Percentiles rank a stretch among this genome's conserved stretches.
phyloP scores from a whole-genome alignment of 371 early-diverging fungal genomes.

The Apophysomyces trapeziformis region DNA sequence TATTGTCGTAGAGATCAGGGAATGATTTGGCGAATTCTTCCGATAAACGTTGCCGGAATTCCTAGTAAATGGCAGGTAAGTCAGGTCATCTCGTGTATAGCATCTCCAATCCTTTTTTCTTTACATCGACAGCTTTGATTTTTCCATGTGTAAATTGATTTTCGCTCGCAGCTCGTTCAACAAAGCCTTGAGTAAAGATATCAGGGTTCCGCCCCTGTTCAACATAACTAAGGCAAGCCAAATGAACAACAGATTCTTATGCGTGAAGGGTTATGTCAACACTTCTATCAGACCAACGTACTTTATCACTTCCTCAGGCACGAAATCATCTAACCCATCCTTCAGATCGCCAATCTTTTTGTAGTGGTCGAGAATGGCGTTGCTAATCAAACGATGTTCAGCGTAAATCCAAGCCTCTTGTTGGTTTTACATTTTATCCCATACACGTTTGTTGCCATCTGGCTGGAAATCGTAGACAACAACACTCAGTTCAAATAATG shows the following conservation, averaged over 20 bases:
- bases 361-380: constrained; percentile 65
- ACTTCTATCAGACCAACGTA: constrained; percentile 20
- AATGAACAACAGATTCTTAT: constrained; percentile 8
- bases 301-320: constrained; percentile 77
- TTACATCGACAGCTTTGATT: constrained; percentile 67
- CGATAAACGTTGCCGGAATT: constrained; percentile 40
- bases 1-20: constrained; percentile 50
- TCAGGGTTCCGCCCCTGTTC: constrained; percentile 77
- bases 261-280: not conserved
- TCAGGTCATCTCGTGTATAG: not conserved
- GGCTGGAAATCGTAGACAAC: constrained; percentile 77
- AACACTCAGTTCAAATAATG: constrained; percentile 67
- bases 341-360: constrained; percentile 64
- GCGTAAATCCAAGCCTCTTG: not conserved
- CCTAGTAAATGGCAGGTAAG: constrained; percentile 21
- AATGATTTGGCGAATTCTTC: constrained; percentile 51
- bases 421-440: constrained; percentile 63
- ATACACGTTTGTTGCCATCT: constrained; percentile 63
- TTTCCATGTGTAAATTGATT: constrained; percentile 82
- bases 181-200: constrained; percentile 73
- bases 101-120: no score
- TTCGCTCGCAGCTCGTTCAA: constrained; percentile 77
- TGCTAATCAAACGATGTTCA: constrained; percentile 34
- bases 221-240: constrained; percentile 48
- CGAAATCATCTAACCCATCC: constrained; percentile 58